A percentile compares a stretch with the other conserved stretches of the same genome.
These are phyloP conservation scores for Chalciporus sp. DNA, from an alignment of 1,284 basidiomycete species.

Conservation along the genomic window DNA sequence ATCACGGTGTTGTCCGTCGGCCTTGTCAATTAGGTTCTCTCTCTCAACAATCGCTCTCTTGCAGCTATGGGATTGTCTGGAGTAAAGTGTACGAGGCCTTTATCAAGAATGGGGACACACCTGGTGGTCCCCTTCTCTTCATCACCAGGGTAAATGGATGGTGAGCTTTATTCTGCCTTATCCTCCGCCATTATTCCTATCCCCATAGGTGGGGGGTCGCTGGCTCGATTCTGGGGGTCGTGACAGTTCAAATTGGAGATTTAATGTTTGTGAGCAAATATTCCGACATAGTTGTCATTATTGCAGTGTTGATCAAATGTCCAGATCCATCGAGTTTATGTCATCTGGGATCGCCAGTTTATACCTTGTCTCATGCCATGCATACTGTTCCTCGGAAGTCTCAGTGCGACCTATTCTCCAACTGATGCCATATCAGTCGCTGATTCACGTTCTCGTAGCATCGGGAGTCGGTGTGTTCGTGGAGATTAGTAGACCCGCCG, in stretches of 20 bases:
- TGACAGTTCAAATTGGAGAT: slow-evolving; percentile 7
- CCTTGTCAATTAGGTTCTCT: too few relatives aligned
- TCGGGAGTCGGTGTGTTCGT: slow-evolving; percentile 1
- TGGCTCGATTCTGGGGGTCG: slow-evolving; percentile 7
- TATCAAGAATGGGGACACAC: slow-evolving; percentile 4
- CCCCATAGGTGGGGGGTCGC: slow-evolving; percentile 7
- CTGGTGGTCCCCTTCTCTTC: slow-evolving; percentile 7
- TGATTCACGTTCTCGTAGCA: neutral
- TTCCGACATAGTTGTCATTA: neutral
- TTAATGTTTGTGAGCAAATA: slow-evolving; percentile 11
- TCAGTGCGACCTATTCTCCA: slow-evolving; percentile 1
- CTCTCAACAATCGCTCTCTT: neutral
- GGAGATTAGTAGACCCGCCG: neutral
- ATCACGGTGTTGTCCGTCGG: slow-evolving; percentile 7
- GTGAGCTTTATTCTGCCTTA: slow-evolving; percentile 8
- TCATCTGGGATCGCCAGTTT: slow-evolving; percentile 7
- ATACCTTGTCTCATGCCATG: slow-evolving; percentile 7
- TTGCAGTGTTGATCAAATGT: neutral
- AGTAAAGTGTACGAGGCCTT: slow-evolving; percentile 8
- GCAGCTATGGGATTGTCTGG: slow-evolving; percentile 12
- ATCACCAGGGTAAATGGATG: slow-evolving; percentile 5
- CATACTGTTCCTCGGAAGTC: slow-evolving; percentile 1
- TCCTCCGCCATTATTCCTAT: neutral
- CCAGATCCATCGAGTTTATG: slow-evolving; percentile 11
- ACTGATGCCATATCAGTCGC: neutral